phyloP scores from a whole-genome alignment of 129 eudicot species.

The Ambrosia trifida region DNA sequence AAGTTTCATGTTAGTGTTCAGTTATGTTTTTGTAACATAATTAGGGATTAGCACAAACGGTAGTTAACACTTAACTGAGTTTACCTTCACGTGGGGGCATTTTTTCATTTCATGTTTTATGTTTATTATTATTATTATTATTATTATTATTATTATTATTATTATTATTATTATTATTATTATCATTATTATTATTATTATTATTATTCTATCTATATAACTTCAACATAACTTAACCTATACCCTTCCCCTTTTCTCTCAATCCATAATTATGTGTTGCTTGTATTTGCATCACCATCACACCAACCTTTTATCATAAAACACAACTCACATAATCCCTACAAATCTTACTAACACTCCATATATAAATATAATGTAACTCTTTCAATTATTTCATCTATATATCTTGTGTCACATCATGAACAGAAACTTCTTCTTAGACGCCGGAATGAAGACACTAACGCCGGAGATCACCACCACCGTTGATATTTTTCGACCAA shows the following conservation, averaged over 20 bases:
- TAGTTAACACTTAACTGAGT: no score
- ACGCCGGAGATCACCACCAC: slow-evolving; percentile 16
- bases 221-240: slow-evolving; percentile 35
- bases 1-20: no score
- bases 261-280: slow-evolving; percentile 26
- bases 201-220: no score
- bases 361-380: slow-evolving; percentile 22
- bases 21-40: no score
- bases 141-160: no score
- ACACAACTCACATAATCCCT: slow-evolving; percentile 34
- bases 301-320: slow-evolving; percentile 42
- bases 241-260: slow-evolving; percentile 46
- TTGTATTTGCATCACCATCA: slow-evolving; percentile 39
- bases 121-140: no score
- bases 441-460: slow-evolving; percentile 45
- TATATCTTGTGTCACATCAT: slow-evolving; percentile 26
- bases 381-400: not conserved
- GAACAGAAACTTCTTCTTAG: slow-evolving; percentile 57
- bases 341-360: slow-evolving; percentile 16
- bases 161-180: no score
- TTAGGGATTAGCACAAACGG: no score
- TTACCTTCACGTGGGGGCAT: no score
- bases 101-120: no score
- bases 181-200: no score
- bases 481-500: slow-evolving; percentile 9